phyloP scores from a whole-genome alignment of 2,329 filamentous ascomycete genomes.

The Achaetomium macrosporum region DNA sequence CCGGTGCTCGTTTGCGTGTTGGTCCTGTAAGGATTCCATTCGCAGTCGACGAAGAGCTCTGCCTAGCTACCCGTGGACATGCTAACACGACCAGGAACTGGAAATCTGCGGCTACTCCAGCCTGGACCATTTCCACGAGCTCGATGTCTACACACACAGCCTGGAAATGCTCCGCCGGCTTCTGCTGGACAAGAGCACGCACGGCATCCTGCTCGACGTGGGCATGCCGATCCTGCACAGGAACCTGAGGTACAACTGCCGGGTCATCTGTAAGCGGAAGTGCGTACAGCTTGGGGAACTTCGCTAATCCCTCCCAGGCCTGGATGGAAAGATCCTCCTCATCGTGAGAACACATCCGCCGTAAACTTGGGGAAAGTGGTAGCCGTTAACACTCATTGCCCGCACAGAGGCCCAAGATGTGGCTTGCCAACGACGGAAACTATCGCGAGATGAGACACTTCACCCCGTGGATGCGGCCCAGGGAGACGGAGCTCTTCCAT shows the following conservation, averaged over 20 bases:
- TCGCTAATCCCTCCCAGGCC: slow-evolving; percentile 14
- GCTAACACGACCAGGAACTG: slow-evolving; percentile 33
- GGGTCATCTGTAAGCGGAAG: slow-evolving; percentile 42
- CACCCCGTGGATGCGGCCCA: slow-evolving; percentile 54
- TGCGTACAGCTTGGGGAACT: too few relatives aligned
- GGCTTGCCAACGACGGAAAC: slow-evolving; percentile 65
- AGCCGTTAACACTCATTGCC: not conserved
- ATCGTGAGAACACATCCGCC: slow-evolving; percentile 42
- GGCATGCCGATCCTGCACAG: slow-evolving; percentile 58
- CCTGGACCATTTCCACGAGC: slow-evolving; percentile 60
- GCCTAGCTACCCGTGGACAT: not conserved
- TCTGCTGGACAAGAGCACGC: slow-evolving; percentile 50
- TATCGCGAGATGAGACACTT: slow-evolving; percentile 58
- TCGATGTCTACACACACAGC: slow-evolving; percentile 51
- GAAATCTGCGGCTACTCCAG: slow-evolving; percentile 56
- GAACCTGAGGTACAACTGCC: slow-evolving; percentile 59
- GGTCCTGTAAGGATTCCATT: slow-evolving; percentile 36
- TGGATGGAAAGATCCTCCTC: slow-evolving; percentile 62
- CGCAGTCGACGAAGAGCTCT: too few relatives aligned
- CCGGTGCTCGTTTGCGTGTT: slow-evolving; percentile 56
- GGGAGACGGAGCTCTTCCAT: slow-evolving; percentile 58
- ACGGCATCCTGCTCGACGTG: slow-evolving; percentile 62
- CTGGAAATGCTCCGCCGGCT: slow-evolving; percentile 60
- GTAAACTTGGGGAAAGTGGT: slow-evolving; percentile 32
- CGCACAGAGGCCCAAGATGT: slow-evolving; percentile 23